Conservation (phyloP, 164 flowering plant species). For the Annona squamosa region DNA sequence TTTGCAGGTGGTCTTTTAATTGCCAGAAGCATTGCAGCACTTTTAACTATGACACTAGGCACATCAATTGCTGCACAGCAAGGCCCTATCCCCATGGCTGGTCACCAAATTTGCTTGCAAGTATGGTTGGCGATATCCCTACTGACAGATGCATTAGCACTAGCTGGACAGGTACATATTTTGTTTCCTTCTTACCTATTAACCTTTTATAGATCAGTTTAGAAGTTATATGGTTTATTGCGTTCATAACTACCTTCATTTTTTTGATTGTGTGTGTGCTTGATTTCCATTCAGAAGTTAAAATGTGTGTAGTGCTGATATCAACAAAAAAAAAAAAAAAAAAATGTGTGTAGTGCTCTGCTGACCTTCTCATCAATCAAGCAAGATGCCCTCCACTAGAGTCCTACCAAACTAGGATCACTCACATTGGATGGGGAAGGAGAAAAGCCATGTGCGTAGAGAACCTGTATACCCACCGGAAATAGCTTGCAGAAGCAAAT, state of each 20-base stretch:
- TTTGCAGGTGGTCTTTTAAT: slow-evolving; percentile 73
- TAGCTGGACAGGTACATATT: slow-evolving; percentile 78
- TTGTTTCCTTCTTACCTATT: neutral
- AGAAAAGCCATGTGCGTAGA: too few relatives aligned
- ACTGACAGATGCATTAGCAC: slow-evolving; percentile 91
- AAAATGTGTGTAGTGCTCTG: too few relatives aligned
- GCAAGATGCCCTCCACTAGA: too few relatives aligned
- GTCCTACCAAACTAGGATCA: too few relatives aligned
- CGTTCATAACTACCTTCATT: neutral
- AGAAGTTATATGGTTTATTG: neutral
- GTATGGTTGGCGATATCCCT: slow-evolving; percentile 89
- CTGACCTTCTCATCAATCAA: too few relatives aligned
- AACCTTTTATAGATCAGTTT: neutral
- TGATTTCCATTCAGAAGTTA: too few relatives aligned
- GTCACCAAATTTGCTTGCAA: slow-evolving; percentile 80
- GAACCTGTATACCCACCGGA: too few relatives aligned
- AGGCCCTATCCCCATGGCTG: slow-evolving; percentile 88
- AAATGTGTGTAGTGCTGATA: too few relatives aligned
- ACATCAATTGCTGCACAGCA: slow-evolving; percentile 86
- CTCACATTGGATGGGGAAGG: too few relatives aligned
- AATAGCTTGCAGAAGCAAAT: too few relatives aligned
- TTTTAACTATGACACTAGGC: slow-evolving; percentile 63
- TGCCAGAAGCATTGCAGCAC: slow-evolving; percentile 72
- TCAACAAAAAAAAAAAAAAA: too few relatives aligned
- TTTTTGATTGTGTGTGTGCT: neutral